These are phyloP conservation scores for Mycena kentingensis DNA, from an alignment of 768 basidiomycete species.

Conservation along the genomic window DNA sequence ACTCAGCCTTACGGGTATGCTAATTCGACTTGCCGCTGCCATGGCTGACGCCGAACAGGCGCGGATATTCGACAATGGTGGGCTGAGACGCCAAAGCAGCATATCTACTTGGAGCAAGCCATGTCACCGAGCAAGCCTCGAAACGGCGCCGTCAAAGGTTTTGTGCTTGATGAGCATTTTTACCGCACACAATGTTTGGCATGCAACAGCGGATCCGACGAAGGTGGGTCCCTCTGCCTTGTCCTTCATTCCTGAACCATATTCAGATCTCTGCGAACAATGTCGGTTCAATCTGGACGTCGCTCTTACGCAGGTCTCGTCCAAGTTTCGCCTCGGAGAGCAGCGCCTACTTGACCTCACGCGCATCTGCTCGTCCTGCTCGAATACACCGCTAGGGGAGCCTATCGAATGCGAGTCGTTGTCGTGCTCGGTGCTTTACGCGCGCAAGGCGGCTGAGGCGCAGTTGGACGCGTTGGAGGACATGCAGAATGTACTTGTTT, in stretches of 20 bases:
- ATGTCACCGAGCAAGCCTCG: conserved; percentile 30
- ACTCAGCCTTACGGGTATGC: too few species aligned
- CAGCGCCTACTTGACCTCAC: conserved; percentile 59
- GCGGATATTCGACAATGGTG: conserved; percentile 88
- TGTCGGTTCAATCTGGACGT: conserved; percentile 56
- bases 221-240: conserved; percentile 42
- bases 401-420: conserved; percentile 75
- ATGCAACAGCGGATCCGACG: conserved; percentile 57
- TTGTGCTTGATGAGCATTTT: conserved; percentile 75
- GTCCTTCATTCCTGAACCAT: background rate
- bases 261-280: conserved; percentile 62
- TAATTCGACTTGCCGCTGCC: too few species aligned
- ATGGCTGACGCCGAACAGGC: conserved; percentile 84
- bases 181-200: conserved; percentile 66
- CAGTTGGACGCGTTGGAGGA: conserved; percentile 38
- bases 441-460: conserved; percentile 60
- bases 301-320: conserved; percentile 58
- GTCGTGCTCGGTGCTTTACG: conserved; percentile 85
- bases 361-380: conserved; percentile 72
- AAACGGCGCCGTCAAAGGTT: conserved; percentile 38
- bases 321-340: conserved; percentile 58
- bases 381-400: conserved; percentile 55
- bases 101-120: conserved; percentile 32
- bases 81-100: conserved; percentile 70
- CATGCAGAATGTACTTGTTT: conserved; percentile 19